A percentile compares a stretch with the other conserved stretches of the same genome.
These are phyloP conservation scores for Phytopythium boreale DNA, from an alignment of 352 stramenopile species.

Conservation along the genomic window DNA sequence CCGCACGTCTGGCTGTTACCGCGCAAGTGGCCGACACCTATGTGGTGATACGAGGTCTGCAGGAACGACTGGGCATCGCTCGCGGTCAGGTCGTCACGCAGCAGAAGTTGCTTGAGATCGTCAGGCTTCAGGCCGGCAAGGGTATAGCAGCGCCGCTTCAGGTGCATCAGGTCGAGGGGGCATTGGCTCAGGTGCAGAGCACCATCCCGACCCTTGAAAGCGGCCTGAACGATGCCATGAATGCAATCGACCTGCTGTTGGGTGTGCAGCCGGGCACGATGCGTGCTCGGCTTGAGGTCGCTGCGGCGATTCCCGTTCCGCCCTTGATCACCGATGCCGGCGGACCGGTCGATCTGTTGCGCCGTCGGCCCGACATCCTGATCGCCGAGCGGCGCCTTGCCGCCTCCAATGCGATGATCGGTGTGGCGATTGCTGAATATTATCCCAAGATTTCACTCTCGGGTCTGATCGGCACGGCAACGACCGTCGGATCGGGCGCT, in stretches of 20 bases:
- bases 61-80: constrained; percentile 3
- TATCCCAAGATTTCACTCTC: constrained; percentile 4
- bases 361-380: constrained; percentile 2
- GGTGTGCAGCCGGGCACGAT: constrained; percentile 2
- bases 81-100: constrained; percentile 2
- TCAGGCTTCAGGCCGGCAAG: constrained; percentile 3
- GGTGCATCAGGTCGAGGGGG: constrained; percentile 2
- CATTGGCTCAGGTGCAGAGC: constrained; percentile 3
- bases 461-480: constrained; percentile 3
- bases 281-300: constrained; percentile 2
- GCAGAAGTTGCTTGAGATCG: constrained; percentile 4
- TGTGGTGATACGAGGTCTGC: constrained; percentile 3
- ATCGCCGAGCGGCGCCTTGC: constrained; percentile 2
- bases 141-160: constrained; percentile 3
- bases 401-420: constrained; percentile 3
- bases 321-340: constrained; percentile 3
- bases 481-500: constrained; percentile 2
- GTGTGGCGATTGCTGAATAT: constrained; percentile 4
- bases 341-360: constrained; percentile 3
- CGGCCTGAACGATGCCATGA: constrained; percentile 3
- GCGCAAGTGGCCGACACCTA: constrained; percentile 3
- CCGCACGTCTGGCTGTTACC: constrained; percentile 3
- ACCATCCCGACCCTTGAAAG: constrained; percentile 3
- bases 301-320: constrained; percentile 2
- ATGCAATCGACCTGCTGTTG: constrained; percentile 4